Conservation (phyloP, 805 yeast genomes). For the Babjeviella inositovora region DNA sequence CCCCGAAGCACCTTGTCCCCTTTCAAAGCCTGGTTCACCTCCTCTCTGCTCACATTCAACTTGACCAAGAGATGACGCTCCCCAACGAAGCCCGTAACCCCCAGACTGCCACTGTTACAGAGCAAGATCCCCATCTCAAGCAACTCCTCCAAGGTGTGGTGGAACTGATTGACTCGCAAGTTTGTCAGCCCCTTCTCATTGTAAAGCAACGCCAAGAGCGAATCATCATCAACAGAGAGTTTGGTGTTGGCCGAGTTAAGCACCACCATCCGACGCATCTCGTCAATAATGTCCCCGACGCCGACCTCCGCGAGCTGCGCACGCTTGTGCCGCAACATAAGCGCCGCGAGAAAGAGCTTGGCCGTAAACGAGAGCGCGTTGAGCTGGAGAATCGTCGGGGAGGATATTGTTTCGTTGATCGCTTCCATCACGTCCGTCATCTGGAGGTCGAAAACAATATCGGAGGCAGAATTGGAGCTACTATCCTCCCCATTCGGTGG, state of each 20-base stretch:
- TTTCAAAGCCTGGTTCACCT: slow-evolving; percentile 40
- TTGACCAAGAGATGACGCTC: slow-evolving; percentile 54
- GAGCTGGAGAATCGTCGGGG: slow-evolving; percentile 53
- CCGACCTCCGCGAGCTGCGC: slow-evolving; percentile 56
- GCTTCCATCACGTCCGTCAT: slow-evolving; percentile 70
- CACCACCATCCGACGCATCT: slow-evolving; percentile 38
- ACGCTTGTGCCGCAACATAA: slow-evolving; percentile 47
- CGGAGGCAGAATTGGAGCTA: slow-evolving; percentile 10
- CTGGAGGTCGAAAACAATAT: slow-evolving; percentile 36
- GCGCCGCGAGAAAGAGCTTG: slow-evolving; percentile 57
- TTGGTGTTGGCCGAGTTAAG: slow-evolving; percentile 18
- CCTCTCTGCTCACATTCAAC: slow-evolving; percentile 58
- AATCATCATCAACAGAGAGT: too few species aligned
- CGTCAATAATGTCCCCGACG: slow-evolving; percentile 69
- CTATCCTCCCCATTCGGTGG: slow-evolving; percentile 2
- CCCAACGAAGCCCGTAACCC: background rate
- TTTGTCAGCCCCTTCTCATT: too few species aligned
- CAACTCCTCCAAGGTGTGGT: too few species aligned
- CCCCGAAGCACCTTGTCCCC: slow-evolving; percentile 40
- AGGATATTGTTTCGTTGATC: slow-evolving; percentile 58
- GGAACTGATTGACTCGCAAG: too few species aligned
- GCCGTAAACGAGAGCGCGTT: slow-evolving; percentile 45
- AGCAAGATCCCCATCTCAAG: slow-evolving; percentile 5
- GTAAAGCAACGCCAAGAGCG: too few species aligned
- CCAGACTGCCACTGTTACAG: slow-evolving; percentile 3